Conservation (phyloP, 768 basidiomycete species). For the Dentipellis sp. region DNA sequence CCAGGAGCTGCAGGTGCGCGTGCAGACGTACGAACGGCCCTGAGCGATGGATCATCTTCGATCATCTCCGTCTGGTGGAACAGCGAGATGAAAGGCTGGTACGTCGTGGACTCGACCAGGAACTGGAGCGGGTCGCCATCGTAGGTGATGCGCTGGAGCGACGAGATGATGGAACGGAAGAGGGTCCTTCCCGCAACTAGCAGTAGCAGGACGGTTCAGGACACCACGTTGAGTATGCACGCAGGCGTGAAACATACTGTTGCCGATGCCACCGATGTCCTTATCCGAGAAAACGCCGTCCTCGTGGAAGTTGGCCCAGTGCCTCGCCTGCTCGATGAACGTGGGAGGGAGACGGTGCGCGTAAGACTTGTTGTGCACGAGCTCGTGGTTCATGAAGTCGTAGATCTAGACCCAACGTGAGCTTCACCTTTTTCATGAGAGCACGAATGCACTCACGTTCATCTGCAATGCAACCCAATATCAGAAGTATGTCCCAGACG, state of each 20-base stretch:
- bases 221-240: background rate
- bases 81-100: conserved; percentile 87
- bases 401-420: conserved; percentile 38
- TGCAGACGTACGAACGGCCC: conserved; percentile 53
- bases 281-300: conserved; percentile 59
- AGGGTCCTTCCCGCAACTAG: conserved; percentile 79
- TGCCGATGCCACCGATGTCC: conserved; percentile 59
- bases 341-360: conserved; percentile 75
- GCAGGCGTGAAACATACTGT: conserved; percentile 43
- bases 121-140: conserved; percentile 74
- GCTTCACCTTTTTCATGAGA: background rate
- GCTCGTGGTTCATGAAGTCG: conserved; percentile 69
- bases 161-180: conserved; percentile 58
- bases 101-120: conserved; percentile 70
- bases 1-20: background rate
- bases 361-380: conserved; percentile 76
- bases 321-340: conserved; percentile 63
- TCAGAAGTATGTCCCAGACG: conserved; percentile 4
- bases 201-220: conserved; percentile 20
- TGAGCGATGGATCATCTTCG: conserved; percentile 47
- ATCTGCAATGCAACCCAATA: conserved; percentile 35
- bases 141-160: conserved; percentile 72
- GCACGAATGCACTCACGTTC: conserved; percentile 46
- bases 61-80: conserved; percentile 67
- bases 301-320: conserved; percentile 76